Evolutionary conservation across 176 grass and related monocot genomes (phyloP), one percentile per base, ranked within the genome.

Genomic region (Hsuehochloa calcarea): DNA sequence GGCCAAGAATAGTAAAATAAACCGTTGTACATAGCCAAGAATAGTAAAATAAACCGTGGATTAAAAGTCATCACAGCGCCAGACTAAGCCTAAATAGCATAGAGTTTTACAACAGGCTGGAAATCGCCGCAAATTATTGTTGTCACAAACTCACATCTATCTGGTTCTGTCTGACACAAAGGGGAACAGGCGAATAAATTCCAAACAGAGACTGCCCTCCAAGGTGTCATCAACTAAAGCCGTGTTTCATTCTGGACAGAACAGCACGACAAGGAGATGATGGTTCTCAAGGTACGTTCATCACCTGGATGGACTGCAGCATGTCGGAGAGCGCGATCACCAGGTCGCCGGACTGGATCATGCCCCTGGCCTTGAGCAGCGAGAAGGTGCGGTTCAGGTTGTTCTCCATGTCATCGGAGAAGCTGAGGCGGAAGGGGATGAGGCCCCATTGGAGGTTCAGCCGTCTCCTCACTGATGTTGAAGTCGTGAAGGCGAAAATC

Each of bases 241-340:
- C 39, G 22, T 54, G 49, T 47, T 69, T 74, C 65, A 2, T 39
- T 71, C 23, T 38, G 55, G 40, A 34, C 10, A 69, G 5, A 55
- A 39, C 5, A 23, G 45, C 39, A 70, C 25, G 10, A 2, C 3
- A 31, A 22, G 34, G 44, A 68, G 26, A 55, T 40, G 13, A 43
- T 60, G 35, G 17, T 40, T 27, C 72, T 89, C 84, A 99, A 1
- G 96, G 96, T 35, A 99, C 93, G 50, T 95, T 96, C 96, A 99
- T 99, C 70, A 99, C 93, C 82, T 99, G 96, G 80, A 99, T 99
- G n/a, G 96, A 99, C 84, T 99, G 96, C 59, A 94, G 78, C 91
- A 90, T 95, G 76, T 99, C 96, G 13, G 91, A 99, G 70, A 99
- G 88, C 0, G 96, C 96, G 5, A 99, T 95, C 70, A 99, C 91